Percentiles rank a stretch among this genome's conserved stretches.
Conservation (phyloP, 805 yeast species). For the Kodamaea kakaduensis region DNA sequence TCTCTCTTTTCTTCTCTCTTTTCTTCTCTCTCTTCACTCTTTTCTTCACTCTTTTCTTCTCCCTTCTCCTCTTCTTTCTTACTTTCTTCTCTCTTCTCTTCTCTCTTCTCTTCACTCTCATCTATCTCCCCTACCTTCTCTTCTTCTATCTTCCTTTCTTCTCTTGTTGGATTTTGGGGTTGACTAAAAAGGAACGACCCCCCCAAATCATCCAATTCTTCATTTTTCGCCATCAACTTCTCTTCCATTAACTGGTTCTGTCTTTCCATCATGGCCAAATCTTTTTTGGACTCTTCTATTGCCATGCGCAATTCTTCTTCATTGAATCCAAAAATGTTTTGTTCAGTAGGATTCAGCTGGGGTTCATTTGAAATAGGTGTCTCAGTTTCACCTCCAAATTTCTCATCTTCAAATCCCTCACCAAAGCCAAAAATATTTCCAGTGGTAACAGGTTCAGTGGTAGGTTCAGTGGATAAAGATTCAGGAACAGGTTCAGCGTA, state of each 20-base stretch:
- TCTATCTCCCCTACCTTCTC: no score
- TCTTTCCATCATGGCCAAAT: conserved; percentile 28
- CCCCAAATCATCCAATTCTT: no score
- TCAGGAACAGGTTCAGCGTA: no score
- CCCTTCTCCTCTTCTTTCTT: conserved; percentile 1
- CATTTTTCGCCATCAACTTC: background rate
- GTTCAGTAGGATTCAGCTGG: no score
- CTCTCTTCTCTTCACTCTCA: no score
- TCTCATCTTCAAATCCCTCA: no score
- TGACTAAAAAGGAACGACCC: no score
- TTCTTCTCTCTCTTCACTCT: conserved; percentile 2
- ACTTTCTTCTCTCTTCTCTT: background rate
- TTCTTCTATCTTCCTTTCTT: conserved; percentile 1
- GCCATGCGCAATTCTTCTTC: conserved; percentile 43
- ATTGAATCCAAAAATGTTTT: no score
- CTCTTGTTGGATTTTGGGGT: no score
- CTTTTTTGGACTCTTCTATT: conserved; percentile 44
- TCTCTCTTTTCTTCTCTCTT: background rate
- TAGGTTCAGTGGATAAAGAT: no score
- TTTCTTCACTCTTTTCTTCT: conserved; percentile 1
- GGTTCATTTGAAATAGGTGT: no score
- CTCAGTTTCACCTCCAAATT: no score
- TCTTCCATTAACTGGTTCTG: conserved; percentile 15
- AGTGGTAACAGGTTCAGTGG: background rate
- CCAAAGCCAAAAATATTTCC: conserved; percentile 4